These are phyloP conservation scores for Oenanthe sinensis DNA, from an alignment of 129 eudicot genomes.

Conservation along the genomic window DNA sequence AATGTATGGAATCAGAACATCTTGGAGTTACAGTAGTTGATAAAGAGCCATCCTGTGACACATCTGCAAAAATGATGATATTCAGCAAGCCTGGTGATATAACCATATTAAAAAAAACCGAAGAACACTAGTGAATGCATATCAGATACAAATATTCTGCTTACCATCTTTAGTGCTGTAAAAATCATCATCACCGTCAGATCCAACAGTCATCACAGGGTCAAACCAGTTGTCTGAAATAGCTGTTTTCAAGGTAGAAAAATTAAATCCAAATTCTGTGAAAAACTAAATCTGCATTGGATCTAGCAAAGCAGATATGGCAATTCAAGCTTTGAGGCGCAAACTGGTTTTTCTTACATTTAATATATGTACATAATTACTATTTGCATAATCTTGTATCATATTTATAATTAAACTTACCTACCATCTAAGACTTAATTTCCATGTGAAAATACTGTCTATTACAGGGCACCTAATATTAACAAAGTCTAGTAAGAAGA, in stretches of 20 bases:
- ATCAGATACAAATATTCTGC: background rate
- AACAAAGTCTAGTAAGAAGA: background rate
- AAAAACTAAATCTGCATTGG: background rate
- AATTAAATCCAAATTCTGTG: background rate
- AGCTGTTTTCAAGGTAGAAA: conserved; percentile 26
- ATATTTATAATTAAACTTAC: background rate
- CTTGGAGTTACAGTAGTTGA: conserved; percentile 76
- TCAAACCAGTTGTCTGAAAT: conserved; percentile 72
- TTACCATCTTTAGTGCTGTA: conserved; percentile 72
- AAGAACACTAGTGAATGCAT: background rate
- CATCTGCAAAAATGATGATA: conserved; percentile 26
- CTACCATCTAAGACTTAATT: background rate
- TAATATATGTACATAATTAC: background rate
- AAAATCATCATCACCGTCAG: conserved; percentile 75
- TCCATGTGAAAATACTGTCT: background rate
- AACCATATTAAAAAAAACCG: background rate
- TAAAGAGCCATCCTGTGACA: conserved; percentile 54
- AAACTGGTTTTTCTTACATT: background rate
- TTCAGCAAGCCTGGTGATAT: conserved; percentile 2
- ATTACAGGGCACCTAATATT: background rate
- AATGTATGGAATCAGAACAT: conserved; percentile 20
- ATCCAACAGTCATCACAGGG: conserved; percentile 40
- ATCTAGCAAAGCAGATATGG: background rate
- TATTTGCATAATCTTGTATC: background rate
- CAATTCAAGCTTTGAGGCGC: background rate